These are phyloP conservation scores for Xylaria flabelliformis DNA, from an alignment of 495 filamentous ascomycete genomes.

Conservation along the genomic window DNA sequence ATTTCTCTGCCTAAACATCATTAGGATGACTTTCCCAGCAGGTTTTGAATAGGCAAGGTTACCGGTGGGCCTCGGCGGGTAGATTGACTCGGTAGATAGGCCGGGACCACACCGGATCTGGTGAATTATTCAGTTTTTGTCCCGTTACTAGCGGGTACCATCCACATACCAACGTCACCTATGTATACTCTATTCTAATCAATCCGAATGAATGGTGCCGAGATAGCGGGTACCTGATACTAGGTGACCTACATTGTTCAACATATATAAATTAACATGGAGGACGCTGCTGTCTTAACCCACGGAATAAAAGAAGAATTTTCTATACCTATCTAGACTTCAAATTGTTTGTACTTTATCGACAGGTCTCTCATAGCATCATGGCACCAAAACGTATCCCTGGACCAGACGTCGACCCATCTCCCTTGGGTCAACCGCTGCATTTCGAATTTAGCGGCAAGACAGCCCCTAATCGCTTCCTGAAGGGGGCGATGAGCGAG, in stretches of 20 bases:
- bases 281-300: not conserved
- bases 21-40: not conserved
- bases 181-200: not conserved
- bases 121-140: not conserved
- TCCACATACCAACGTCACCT: not conserved
- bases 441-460: conserved; percentile 62
- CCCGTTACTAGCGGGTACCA: not conserved
- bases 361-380: not conserved
- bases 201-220: not conserved
- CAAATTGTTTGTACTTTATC: not conserved
- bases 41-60: not conserved
- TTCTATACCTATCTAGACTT: not conserved
- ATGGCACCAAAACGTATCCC: conserved; percentile 24
- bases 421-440: conserved; percentile 64
- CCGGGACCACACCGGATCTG: not conserved
- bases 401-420: conserved; percentile 40
- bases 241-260: not conserved
- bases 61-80: not conserved
- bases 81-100: not conserved
- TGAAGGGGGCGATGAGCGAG: conserved; percentile 71
- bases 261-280: not conserved
- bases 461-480: conserved; percentile 62
- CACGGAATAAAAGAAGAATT: too few relatives aligned
- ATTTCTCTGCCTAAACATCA: not conserved
- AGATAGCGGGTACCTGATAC: not conserved